These are phyloP conservation scores for Entomortierella chlamydospora DNA, from an alignment of 192 early-diverging fungal species.

Conservation along the genomic window DNA sequence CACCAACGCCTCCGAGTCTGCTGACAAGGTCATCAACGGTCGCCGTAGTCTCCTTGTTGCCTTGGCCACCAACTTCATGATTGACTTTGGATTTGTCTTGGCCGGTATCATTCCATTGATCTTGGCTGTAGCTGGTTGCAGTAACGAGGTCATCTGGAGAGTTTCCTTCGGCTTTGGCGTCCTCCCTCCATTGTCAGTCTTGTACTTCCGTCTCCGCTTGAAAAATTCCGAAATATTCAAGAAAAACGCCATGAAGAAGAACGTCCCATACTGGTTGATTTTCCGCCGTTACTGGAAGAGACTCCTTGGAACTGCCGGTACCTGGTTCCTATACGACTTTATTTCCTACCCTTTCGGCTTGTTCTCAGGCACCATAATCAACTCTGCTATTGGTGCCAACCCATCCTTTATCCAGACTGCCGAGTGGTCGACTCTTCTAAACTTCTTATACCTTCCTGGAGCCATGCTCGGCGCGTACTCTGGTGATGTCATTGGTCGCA, in stretches of 20 bases:
- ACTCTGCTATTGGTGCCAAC: constrained; percentile 22
- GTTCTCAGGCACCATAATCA: constrained; percentile 40
- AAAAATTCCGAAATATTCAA: constrained; percentile 60
- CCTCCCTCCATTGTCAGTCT: constrained; percentile 49
- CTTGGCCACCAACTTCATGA: constrained; percentile 59
- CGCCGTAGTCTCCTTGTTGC: constrained; percentile 60
- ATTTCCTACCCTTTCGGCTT: constrained; percentile 49
- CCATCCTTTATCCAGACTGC: constrained; percentile 54
- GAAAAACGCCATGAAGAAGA: constrained; percentile 58
- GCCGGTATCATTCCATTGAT: constrained; percentile 57
- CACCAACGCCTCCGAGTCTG: constrained; percentile 63
- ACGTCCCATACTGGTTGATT: constrained; percentile 64
- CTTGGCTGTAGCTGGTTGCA: constrained; percentile 56
- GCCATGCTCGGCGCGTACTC: constrained; percentile 58
- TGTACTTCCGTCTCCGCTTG: constrained; percentile 69
- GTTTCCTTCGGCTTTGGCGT: constrained; percentile 64
- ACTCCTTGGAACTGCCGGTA: constrained; percentile 58
- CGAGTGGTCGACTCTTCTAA: constrained; percentile 63
- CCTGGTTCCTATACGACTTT: constrained; percentile 45
- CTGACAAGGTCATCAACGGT: constrained; percentile 57
- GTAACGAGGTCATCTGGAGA: constrained; percentile 62
- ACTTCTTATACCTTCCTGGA: constrained; percentile 66
- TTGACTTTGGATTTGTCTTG: constrained; percentile 59
- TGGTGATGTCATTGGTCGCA: constrained; percentile 66
- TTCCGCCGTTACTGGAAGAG: constrained; percentile 64